Evolutionary conservation across 768 basidiomycete species (phyloP), one percentile per base, ranked within the genome.

Genomic region (Lentinula raphanica): DNA sequence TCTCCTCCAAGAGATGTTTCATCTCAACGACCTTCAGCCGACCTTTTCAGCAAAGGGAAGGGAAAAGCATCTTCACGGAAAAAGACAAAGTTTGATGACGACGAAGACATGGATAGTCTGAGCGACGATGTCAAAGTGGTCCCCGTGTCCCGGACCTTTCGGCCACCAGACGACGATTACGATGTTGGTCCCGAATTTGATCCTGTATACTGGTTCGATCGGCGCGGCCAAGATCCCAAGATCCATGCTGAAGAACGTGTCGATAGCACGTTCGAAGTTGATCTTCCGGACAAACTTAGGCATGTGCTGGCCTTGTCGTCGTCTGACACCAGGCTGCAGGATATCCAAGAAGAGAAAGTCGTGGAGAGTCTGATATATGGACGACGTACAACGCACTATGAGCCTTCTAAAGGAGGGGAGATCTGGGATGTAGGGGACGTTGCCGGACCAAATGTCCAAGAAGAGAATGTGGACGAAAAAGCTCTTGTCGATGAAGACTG

Each of bases 391-490:
- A 72, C 69, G 40, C 78, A 81, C 65, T 88, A 88, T 66, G 81
- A 90, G 59, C 75, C 84, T 13, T 71, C 66, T 51, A 86, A 77
- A 67, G 88, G 88, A 17, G 88, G 87, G 2, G 82, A 86, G 58
- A 82, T 91, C 58, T 91, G 89, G 89, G 85, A 82, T 63, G 82
- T 82, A 40, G 90, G 90, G 23, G 90, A 92, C 27, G 31, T 39
- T 46, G 69, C 68, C 42, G 67, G 60, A 7, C 66, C 67, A 28
- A 58, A 54, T 48, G 36, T 19, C 23, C 64, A 63, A 21, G 67
- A 62, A 40, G 81, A 78, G 49, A 21, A 9, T 25, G 4, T 8
- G 5, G 27, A 19, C 21, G 8, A 17, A 36, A 53, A 8, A 53
- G 51, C 12, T 38, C 9, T 38, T 38, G 35, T 39, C 25, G 76